These are phyloP conservation scores for Hyphodiscus sp. DNA, from an alignment of 2,329 filamentous ascomycete species.

Conservation along the genomic window DNA sequence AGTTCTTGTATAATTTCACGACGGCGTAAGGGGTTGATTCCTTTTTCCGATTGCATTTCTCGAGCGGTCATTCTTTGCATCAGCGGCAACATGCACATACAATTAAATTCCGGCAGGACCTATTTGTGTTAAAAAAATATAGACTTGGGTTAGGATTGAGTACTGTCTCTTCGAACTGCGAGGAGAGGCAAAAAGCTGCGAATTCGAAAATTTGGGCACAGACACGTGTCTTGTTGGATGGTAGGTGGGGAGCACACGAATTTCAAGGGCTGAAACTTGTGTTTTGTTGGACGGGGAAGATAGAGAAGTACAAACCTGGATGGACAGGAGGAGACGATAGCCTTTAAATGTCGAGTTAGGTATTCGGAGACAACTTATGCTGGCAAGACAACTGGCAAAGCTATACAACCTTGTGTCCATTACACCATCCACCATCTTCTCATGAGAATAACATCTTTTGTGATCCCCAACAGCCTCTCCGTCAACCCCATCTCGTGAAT, in stretches of 20 bases:
- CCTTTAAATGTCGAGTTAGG: background rate
- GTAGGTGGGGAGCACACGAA: conserved; percentile 14
- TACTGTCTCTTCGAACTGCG: background rate
- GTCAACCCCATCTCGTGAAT: background rate
- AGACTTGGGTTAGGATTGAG: conserved; percentile 11
- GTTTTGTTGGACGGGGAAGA: conserved; percentile 10
- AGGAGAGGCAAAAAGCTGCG: background rate
- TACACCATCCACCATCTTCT: background rate
- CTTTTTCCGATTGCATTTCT: background rate
- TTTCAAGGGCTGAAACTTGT: conserved; percentile 29
- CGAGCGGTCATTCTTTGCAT: conserved; percentile 9
- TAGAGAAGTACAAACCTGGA: background rate
- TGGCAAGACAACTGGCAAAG: background rate
- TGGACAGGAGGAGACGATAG: background rate
- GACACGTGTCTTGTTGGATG: background rate
- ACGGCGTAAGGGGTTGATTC: background rate
- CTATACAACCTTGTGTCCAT: background rate
- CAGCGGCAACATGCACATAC: conserved; percentile 2
- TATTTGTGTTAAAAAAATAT: conserved; percentile 7
- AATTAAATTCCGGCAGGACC: conserved; percentile 1
- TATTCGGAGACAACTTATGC: background rate
- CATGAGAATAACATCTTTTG: background rate
- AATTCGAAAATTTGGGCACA: background rate
- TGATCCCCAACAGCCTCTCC: background rate
- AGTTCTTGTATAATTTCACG: background rate